Percentiles rank a stretch among this genome's conserved stretches.
These are phyloP conservation scores for Saccharomyces uvarum DNA, from an alignment of 1,139 yeast species.

Conservation along the genomic window DNA sequence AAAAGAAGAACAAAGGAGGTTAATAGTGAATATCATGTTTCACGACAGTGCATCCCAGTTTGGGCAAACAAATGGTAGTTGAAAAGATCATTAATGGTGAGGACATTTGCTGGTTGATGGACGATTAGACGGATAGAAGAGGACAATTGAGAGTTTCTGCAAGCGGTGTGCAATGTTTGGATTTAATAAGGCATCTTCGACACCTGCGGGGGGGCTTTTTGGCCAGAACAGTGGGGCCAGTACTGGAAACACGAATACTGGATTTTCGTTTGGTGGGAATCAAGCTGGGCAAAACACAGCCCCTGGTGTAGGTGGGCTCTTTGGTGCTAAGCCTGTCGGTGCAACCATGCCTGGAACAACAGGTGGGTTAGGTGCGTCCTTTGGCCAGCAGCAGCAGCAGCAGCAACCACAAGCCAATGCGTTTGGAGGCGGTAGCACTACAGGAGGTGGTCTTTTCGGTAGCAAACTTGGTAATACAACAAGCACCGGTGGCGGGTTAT, in stretches of 20 bases:
- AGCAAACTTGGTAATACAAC: conserved; percentile 17
- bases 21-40: background rate
- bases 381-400: conserved; percentile 8
- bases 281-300: conserved; percentile 6
- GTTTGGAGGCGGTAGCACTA: conserved; percentile 1
- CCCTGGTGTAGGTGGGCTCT: conserved; percentile 6
- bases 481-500: conserved; percentile 17
- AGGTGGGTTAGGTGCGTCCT: conserved; percentile 20
- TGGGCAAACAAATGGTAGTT: background rate
- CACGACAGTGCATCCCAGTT: background rate
- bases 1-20: background rate
- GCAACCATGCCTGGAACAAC: background rate
- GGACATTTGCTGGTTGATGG: background rate
- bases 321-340: conserved; percentile 7
- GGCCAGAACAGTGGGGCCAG: conserved; percentile 17
- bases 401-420: background rate
- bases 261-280: conserved; percentile 31
- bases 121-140: background rate
- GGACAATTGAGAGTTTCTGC: background rate
- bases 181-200: background rate
- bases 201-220: conserved; percentile 37
- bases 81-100: background rate
- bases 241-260: conserved; percentile 12
- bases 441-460: conserved; percentile 34
- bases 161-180: background rate